phyloP scores from a whole-genome alignment of 371 early-diverging fungal species.

The Mucor racemosus region DNA sequence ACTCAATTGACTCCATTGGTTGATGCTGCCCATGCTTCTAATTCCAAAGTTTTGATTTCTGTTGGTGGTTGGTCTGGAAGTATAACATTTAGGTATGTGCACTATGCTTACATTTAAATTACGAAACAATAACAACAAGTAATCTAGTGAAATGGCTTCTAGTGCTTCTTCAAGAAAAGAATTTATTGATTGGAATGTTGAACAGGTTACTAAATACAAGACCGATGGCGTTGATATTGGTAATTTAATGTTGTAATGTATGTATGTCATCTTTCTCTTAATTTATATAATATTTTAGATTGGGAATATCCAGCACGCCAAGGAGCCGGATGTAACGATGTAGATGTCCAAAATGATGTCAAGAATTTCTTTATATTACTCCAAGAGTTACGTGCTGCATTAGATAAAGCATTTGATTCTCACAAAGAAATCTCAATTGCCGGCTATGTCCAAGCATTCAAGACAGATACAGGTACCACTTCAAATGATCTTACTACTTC shows the following conservation, averaged over 20 bases:
- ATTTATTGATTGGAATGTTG: slow-evolving; percentile 47
- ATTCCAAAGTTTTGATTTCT: slow-evolving; percentile 56
- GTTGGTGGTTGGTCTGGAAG: slow-evolving; percentile 82
- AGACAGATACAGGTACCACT: slow-evolving; percentile 46
- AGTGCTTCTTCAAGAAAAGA: slow-evolving; percentile 39
- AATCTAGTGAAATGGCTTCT: slow-evolving; percentile 40
- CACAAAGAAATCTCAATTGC: slow-evolving; percentile 64
- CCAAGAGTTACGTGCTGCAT: slow-evolving; percentile 58
- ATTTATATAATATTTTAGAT: slow-evolving; percentile 5
- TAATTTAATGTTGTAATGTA: too few species aligned
- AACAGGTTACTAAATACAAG: slow-evolving; percentile 33
- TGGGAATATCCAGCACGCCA: slow-evolving; percentile 69
- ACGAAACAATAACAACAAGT: neutral
- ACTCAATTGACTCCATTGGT: slow-evolving; percentile 44
- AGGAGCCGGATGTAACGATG: slow-evolving; percentile 59
- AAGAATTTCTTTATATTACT: slow-evolving; percentile 53
- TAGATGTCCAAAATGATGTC: slow-evolving; percentile 44
- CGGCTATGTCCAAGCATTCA: slow-evolving; percentile 56
- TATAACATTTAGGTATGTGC: slow-evolving; percentile 54
- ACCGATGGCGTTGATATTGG: slow-evolving; percentile 48
- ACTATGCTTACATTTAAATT: neutral
- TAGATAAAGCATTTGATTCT: slow-evolving; percentile 55
- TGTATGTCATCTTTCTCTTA: too few species aligned
- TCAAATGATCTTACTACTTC: slow-evolving; percentile 55
- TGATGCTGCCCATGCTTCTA: slow-evolving; percentile 49